phyloP scores from a whole-genome alignment of 805 yeast species.

The Cyberlindnera japonica region DNA sequence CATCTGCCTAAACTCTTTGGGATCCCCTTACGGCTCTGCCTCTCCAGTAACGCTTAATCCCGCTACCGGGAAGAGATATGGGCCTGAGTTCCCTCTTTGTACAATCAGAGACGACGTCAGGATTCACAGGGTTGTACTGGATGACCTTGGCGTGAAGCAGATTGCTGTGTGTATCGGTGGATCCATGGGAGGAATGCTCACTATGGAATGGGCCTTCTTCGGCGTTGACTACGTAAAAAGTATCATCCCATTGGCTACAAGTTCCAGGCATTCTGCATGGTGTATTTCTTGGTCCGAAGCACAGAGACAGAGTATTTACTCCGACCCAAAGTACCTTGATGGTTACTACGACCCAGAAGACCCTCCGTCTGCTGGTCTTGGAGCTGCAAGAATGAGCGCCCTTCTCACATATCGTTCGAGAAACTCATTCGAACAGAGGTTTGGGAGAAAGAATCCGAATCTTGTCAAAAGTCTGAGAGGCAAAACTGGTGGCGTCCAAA shows the following conservation, averaged over 20 bases:
- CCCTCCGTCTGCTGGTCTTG: constrained; percentile 81
- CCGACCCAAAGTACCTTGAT: constrained; percentile 89
- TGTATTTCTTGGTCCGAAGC: constrained; percentile 99
- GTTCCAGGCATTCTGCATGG: constrained; percentile 97
- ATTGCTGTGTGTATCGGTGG: constrained; percentile 92
- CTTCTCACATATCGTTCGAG: constrained; percentile 88
- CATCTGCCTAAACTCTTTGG: constrained; percentile 86
- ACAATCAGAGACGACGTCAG: constrained; percentile 91
- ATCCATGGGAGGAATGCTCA: constrained; percentile 98
- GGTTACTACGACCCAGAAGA: constrained; percentile 80
- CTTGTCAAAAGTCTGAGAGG: constrained; percentile 15
- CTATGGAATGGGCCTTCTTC: constrained; percentile 80
- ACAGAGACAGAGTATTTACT: constrained; percentile 91
- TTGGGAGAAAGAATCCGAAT: constrained; percentile 78
- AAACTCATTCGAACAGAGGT: constrained; percentile 85
- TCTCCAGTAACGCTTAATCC: constrained; percentile 84
- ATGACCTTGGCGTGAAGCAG: constrained; percentile 70
- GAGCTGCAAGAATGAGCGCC: constrained; percentile 98
- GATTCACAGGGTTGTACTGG: constrained; percentile 73
- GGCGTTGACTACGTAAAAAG: constrained; percentile 63
- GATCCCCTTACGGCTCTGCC: constrained; percentile 95
- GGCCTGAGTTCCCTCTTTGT: constrained; percentile 92
- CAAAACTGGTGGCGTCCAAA: neutral
- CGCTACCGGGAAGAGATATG: constrained; percentile 72
- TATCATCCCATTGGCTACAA: constrained; percentile 84